Base-by-base conservation (phyloP, 345 rosid genomes). In the Arabidopsis suecica region DNA sequence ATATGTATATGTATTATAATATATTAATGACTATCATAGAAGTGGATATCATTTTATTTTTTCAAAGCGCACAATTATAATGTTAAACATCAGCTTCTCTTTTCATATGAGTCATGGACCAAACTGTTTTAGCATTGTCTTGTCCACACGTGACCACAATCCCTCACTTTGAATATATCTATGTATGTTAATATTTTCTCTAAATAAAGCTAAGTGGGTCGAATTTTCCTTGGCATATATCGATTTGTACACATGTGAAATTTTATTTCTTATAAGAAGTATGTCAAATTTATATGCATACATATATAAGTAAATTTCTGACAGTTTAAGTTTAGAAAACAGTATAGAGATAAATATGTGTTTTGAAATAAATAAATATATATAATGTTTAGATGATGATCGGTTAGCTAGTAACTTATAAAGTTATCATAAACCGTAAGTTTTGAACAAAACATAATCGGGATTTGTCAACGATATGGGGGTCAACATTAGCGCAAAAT, bases 71-170 rank as follows among this genome's bases (percentile, higher is more conserved):
- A 69, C 42, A 77, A 55, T 62, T 70, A 56, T 64, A 77, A 28
- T 71, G 76, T 64, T 44, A 50, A 42, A 48, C 45, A 28, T 3
- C 54, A 47, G 71, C 60, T 37, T 64, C 59, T 48, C 48, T 47
- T 70, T 48, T 37, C 58, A 25, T 55, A 74, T 77, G 80, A 64
- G 67, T 77, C 76, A 77, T 77, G 76, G 72, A 42, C 80, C 76
- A 64, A 63, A 65, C 76, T 71, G 67, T 77, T 71, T 3, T 55
- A 70, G 61, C 16, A 71, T 77, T 71, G 68, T 64, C 76, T 77
- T 77, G 67, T 71, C 71, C 60, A 48, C 72, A 77, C 72, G 76
- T 71, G 76, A 71, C 7, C 67, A 77, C 60, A 77, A 54, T 64
- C 57, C 53, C 71, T 55, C 37, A 61, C 58, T 61, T 59, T 65